Conservation (phyloP, 139 green algal genomes). For the Tetradesmus lagerheimii region DNA sequence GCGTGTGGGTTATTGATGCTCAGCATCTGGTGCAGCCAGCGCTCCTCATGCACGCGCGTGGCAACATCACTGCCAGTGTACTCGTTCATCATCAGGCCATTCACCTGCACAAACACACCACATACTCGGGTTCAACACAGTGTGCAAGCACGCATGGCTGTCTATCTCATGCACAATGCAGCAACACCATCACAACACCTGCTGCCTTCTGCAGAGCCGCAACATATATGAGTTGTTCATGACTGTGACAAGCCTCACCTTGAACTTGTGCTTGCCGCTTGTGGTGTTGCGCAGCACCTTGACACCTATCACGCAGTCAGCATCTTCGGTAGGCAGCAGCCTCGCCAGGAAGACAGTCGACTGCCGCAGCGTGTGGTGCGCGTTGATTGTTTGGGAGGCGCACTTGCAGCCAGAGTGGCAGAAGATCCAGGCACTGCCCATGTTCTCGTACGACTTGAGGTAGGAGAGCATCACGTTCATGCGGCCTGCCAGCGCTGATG, state of each 20-base stretch:
- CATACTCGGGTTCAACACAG: neutral
- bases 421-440: constrained; percentile 38
- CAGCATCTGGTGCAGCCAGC: constrained; percentile 47
- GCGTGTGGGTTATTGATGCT: constrained; percentile 30
- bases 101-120: constrained; percentile 36
- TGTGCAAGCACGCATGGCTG: too few species aligned
- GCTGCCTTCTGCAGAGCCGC: too few species aligned
- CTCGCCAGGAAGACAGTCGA: constrained; percentile 34
- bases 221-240: too few species aligned
- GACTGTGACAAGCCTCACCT: constrained; percentile 41
- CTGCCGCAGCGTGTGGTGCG: constrained; percentile 39
- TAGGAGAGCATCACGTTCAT: constrained; percentile 51
- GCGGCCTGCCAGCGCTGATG: constrained; percentile 2
- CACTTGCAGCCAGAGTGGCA: constrained; percentile 49
- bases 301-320: constrained; percentile 22
- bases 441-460: constrained; percentile 45
- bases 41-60: constrained; percentile 46
- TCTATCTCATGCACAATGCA: neutral
- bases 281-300: constrained; percentile 41
- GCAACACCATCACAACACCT: too few species aligned
- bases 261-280: constrained; percentile 54
- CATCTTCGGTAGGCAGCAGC: constrained; percentile 7
- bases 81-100: constrained; percentile 49
- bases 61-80: constrained; percentile 44
- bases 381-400: constrained; percentile 3